Evolutionary conservation across 2,329 filamentous ascomycete genomes (phyloP).

Genomic region (Aspergillus neotritici): DNA sequence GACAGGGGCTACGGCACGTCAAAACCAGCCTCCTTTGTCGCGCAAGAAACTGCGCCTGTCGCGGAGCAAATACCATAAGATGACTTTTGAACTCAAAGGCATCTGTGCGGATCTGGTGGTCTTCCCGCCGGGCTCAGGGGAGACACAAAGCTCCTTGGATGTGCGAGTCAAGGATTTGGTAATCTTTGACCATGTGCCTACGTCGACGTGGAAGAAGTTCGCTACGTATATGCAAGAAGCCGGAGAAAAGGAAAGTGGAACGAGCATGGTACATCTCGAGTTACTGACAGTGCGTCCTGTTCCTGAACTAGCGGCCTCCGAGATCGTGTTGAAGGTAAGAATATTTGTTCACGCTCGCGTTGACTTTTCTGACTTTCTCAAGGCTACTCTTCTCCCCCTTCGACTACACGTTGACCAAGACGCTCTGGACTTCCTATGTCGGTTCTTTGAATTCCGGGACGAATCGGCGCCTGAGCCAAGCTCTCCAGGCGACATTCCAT

Average conservation of each 20-base stretch:
- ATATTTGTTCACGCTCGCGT: not conserved
- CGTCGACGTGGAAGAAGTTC: slow-evolving; percentile 98
- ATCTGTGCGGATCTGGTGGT: slow-evolving; percentile 75
- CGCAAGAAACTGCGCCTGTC: slow-evolving; percentile 65
- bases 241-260: slow-evolving; percentile 77
- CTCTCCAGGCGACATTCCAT: slow-evolving; percentile 68
- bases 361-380: slow-evolving; percentile 11
- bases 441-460: slow-evolving; percentile 98
- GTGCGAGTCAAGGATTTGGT: slow-evolving; percentile 77
- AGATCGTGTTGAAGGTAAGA: slow-evolving; percentile 70
- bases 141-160: slow-evolving; percentile 84
- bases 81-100: slow-evolving; percentile 86
- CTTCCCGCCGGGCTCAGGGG: slow-evolving; percentile 68
- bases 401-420: slow-evolving; percentile 95
- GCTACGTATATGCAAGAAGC: slow-evolving; percentile 86
- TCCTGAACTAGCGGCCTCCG: slow-evolving; percentile 75
- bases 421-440: slow-evolving; percentile 90
- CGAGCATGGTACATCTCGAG: slow-evolving; percentile 85
- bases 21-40: slow-evolving; percentile 27
- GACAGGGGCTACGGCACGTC: slow-evolving; percentile 34
- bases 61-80: slow-evolving; percentile 87
- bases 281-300: slow-evolving; percentile 83
- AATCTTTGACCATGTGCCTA: slow-evolving; percentile 88
- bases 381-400: slow-evolving; percentile 70
- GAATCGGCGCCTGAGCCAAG: slow-evolving; percentile 51